phyloP scores from a whole-genome alignment of 2,329 filamentous ascomycete genomes.

The Nannizzia gypsea region DNA sequence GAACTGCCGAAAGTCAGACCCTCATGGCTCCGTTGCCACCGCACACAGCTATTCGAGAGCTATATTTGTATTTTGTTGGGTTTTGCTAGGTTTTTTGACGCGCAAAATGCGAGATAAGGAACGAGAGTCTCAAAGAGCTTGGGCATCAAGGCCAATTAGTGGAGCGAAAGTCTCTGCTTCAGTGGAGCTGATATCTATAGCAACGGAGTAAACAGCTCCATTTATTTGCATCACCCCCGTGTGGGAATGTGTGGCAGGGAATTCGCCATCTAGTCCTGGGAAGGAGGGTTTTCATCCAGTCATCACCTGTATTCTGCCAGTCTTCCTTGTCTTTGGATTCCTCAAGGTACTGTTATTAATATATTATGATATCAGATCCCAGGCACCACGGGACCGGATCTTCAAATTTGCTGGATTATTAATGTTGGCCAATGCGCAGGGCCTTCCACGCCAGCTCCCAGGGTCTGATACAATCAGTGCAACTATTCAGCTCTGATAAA shows the following conservation, averaged over 20 bases:
- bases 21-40: background rate
- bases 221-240: background rate
- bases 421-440: background rate
- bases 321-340: background rate
- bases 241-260: background rate
- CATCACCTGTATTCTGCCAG: background rate
- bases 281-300: background rate
- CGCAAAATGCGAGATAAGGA: background rate
- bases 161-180: background rate
- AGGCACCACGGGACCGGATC: background rate
- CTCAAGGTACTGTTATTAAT: background rate
- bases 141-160: background rate
- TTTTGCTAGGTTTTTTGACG: background rate
- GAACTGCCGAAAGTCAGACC: constrained; percentile 4
- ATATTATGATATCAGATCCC: constrained; percentile 3
- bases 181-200: background rate
- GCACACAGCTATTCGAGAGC: background rate
- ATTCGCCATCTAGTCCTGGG: background rate
- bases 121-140: background rate
- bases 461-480: background rate
- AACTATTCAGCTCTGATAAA: background rate
- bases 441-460: background rate
- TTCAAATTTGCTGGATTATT: background rate
- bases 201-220: background rate
- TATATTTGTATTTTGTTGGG: background rate